Evolutionary conservation across 1,284 basidiomycete species (phyloP).

Genomic region (Puccinia polysora): DNA sequence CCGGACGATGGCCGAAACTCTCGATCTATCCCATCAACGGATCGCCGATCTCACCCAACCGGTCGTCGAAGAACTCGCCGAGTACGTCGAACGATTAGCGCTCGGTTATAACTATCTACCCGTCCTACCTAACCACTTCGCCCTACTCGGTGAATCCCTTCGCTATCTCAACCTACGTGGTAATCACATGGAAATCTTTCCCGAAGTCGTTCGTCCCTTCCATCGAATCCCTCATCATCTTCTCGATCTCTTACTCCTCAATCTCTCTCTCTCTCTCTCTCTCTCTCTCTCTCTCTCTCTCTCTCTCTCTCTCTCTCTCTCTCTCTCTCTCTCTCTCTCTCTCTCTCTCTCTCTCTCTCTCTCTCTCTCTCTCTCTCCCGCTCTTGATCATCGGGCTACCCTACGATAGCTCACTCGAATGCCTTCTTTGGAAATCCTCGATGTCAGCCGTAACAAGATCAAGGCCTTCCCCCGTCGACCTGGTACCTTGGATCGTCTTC

Average conservation of each 20-base stretch:
- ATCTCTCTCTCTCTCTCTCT: too few relatives aligned
- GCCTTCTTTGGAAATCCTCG: constrained; percentile 84
- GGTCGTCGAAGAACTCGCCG: constrained; percentile 35
- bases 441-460: constrained; percentile 89
- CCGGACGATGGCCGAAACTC: constrained; percentile 19
- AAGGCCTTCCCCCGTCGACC: constrained; percentile 71
- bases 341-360: constrained; percentile 3
- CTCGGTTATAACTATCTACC: constrained; percentile 78
- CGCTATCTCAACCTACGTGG: constrained; percentile 89
- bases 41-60: constrained; percentile 42
- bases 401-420: constrained; percentile 73
- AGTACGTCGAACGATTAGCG: constrained; percentile 61
- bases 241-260: too few relatives aligned
- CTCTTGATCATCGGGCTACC: too few relatives aligned
- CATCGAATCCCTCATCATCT: background rate
- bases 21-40: constrained; percentile 36
- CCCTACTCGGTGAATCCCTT: constrained; percentile 65
- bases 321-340: background rate
- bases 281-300: background rate
- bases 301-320: constrained; percentile 27
- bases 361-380: background rate
- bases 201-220: constrained; percentile 78
- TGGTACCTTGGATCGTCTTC: constrained; percentile 72
- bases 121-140: constrained; percentile 73
- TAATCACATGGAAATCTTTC: constrained; percentile 77